A percentile compares a stretch with the other conserved stretches of the same genome.
Conservation (phyloP, 2,329 filamentous ascomycete genomes). For the Ascochyta lentis region DNA sequence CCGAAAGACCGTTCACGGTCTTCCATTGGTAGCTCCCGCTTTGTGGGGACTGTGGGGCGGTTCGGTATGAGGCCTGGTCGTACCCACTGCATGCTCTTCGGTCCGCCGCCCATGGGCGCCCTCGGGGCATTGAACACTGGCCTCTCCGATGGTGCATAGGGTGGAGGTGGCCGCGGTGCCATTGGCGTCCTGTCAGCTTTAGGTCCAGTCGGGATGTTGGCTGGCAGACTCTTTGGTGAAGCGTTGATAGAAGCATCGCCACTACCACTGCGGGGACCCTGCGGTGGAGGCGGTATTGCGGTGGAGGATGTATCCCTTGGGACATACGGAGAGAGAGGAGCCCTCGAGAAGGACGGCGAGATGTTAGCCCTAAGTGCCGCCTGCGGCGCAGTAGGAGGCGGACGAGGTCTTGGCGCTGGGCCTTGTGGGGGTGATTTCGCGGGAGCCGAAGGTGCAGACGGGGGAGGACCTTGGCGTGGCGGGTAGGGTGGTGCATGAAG, state of each 20-base stretch:
- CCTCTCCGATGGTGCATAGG: constrained; percentile 41
- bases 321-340: constrained; percentile 32
- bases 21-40: constrained; percentile 54
- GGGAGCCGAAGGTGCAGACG: constrained; percentile 11
- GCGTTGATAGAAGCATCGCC: constrained; percentile 37
- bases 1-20: constrained; percentile 50
- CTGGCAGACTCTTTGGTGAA: constrained; percentile 45
- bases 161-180: constrained; percentile 37
- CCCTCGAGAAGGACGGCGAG: constrained; percentile 43
- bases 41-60: constrained; percentile 50
- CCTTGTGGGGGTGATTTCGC: constrained; percentile 42
- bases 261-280: constrained; percentile 34
- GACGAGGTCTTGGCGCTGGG: constrained; percentile 35
- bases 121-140: constrained; percentile 36
- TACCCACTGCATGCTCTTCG: constrained; percentile 53
- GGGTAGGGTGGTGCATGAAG: constrained; percentile 11
- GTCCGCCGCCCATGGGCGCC: constrained; percentile 42
- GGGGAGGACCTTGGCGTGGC: constrained; percentile 18
- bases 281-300: constrained; percentile 27
- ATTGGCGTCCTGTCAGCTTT: constrained; percentile 46
- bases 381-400: constrained; percentile 45
- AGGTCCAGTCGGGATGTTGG: constrained; percentile 51
- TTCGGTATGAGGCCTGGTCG: constrained; percentile 48
- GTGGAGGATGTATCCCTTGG: constrained; percentile 39
- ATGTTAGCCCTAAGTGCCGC: constrained; percentile 39